Conservation (phyloP, 2,329 filamentous ascomycete genomes). For the Colletotrichum sp. region DNA sequence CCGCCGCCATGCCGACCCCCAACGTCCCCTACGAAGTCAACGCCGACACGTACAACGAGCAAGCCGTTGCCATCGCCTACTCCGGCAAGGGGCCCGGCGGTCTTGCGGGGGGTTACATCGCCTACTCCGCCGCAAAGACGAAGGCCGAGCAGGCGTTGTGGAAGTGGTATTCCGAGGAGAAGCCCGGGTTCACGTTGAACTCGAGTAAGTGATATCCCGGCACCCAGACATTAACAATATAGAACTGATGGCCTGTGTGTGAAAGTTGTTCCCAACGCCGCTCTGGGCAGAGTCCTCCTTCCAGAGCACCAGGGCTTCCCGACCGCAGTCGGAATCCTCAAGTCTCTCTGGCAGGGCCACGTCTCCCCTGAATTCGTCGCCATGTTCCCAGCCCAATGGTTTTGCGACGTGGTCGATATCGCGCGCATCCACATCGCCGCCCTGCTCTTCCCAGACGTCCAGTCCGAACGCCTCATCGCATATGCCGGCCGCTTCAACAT, state of each 20-base stretch:
- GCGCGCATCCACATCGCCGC: slow-evolving; percentile 4
- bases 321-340: slow-evolving; percentile 25
- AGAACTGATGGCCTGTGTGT: neutral
- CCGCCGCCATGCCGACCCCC: slow-evolving; percentile 25
- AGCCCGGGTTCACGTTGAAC: slow-evolving; percentile 35
- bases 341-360: slow-evolving; percentile 25
- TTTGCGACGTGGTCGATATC: slow-evolving; percentile 5
- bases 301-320: slow-evolving; percentile 23
- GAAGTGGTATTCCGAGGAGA: slow-evolving; percentile 38
- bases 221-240: neutral
- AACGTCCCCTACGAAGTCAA: slow-evolving; percentile 23
- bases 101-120: slow-evolving; percentile 23
- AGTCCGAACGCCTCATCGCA: slow-evolving; percentile 1
- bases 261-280: slow-evolving; percentile 32
- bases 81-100: slow-evolving; percentile 32
- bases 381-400: slow-evolving; percentile 10
- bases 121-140: slow-evolving; percentile 43
- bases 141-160: slow-evolving; percentile 41
- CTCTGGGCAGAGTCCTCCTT: slow-evolving; percentile 27
- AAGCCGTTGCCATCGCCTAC: slow-evolving; percentile 33
- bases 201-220: neutral
- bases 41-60: slow-evolving; percentile 38
- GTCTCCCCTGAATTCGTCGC: neutral
- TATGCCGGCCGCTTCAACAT: slow-evolving; percentile 1
- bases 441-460: neutral